Conservation (phyloP, 1,284 basidiomycete genomes). For the Agaricales sp. region DNA sequence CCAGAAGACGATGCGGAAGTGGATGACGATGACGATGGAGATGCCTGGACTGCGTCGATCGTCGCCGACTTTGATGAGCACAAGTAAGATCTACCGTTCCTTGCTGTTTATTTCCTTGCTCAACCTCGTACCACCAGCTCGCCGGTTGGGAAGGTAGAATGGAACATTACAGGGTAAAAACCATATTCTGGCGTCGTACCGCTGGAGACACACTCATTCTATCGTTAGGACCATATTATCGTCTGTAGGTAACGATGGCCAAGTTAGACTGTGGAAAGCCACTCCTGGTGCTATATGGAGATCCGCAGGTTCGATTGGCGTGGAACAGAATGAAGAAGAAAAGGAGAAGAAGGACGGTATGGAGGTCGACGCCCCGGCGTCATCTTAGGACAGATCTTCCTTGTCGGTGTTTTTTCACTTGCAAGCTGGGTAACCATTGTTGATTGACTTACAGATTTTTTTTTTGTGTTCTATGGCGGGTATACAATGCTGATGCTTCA, state of each 20-base stretch:
- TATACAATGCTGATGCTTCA: too few relatives aligned
- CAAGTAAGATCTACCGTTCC: slow-evolving; percentile 34
- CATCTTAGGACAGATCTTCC: too few relatives aligned
- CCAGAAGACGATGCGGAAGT: slow-evolving; percentile 25
- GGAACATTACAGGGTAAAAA: slow-evolving; percentile 79
- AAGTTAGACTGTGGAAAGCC: slow-evolving; percentile 83
- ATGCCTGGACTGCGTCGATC: slow-evolving; percentile 58
- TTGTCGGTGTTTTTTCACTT: too few relatives aligned
- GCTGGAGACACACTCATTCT: slow-evolving; percentile 4
- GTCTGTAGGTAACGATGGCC: slow-evolving; percentile 83
- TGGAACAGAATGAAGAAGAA: slow-evolving; percentile 58
- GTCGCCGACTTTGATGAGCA: slow-evolving; percentile 85
- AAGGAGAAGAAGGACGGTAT: slow-evolving; percentile 15
- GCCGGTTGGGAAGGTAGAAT: slow-evolving; percentile 66
- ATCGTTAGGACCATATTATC: slow-evolving; percentile 73
- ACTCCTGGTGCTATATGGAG: slow-evolving; percentile 65
- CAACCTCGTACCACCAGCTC: slow-evolving; percentile 38
- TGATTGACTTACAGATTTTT: too few relatives aligned
- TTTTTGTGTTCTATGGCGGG: too few relatives aligned
- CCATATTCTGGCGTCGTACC: slow-evolving; percentile 6
- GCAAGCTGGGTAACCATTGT: too few relatives aligned
- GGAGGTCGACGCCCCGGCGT: too few relatives aligned
- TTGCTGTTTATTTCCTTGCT: slow-evolving; percentile 1
- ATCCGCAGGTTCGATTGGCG: slow-evolving; percentile 66
- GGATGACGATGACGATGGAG: slow-evolving; percentile 24